A percentile compares a stretch with the other conserved stretches of the same genome.
phyloP scores from a whole-genome alignment of 345 rosid genomes.

The Eucalyptus pauciflora region DNA sequence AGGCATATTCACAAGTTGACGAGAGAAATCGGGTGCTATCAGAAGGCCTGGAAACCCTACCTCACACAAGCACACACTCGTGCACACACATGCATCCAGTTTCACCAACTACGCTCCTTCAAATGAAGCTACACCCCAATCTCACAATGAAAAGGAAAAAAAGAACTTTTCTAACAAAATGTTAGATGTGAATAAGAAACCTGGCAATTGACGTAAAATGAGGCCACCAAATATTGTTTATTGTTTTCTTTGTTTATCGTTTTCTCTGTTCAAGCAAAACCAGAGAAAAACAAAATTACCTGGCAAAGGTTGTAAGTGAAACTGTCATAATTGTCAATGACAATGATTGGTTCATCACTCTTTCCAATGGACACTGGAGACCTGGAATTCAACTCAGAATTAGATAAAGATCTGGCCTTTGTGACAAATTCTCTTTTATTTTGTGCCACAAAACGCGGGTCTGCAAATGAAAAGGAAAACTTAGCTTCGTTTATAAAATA shows the following conservation, averaged over 20 bases:
- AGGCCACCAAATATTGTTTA: neutral
- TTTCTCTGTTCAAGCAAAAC: neutral
- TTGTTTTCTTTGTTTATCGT: too few relatives aligned
- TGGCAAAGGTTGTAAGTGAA: conserved; percentile 95
- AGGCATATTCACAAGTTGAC: neutral
- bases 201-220: neutral
- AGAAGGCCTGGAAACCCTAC: neutral
- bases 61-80: neutral
- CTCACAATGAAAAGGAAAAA: neutral
- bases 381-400: conserved; percentile 14
- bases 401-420: conserved; percentile 26
- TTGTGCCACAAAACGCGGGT: conserved; percentile 19
- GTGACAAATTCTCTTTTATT: conserved; percentile 16
- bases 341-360: conserved; percentile 48
- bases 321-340: conserved; percentile 92
- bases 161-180: neutral
- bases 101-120: neutral
- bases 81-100: neutral
- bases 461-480: conserved; percentile 8
- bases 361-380: conserved; percentile 8
- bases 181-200: neutral
- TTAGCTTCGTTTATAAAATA: neutral
- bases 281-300: conserved; percentile 21
- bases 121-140: neutral
- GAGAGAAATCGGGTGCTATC: neutral